Conservation (phyloP, 352 stramenopile species). For the Pythium aquatile region DNA sequence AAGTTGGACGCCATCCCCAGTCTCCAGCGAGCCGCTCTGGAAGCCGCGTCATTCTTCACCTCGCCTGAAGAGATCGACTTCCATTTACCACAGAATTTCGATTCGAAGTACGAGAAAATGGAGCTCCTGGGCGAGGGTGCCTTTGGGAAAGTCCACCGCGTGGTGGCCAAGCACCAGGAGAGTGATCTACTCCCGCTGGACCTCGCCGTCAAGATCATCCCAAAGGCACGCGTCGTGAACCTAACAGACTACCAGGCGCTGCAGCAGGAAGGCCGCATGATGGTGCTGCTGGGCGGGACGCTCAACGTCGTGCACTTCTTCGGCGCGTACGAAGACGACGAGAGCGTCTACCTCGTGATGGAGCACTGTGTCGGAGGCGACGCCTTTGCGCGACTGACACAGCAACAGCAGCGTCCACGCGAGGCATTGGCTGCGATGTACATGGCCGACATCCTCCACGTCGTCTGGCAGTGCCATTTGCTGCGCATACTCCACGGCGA, state of each 20-base stretch:
- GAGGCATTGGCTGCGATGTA: conserved; percentile 56
- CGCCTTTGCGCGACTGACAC: conserved; percentile 36
- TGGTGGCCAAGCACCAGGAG: conserved; percentile 26
- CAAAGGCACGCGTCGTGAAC: conserved; percentile 62
- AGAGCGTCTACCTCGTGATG: conserved; percentile 76
- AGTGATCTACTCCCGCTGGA: conserved; percentile 31
- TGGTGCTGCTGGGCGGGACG: conserved; percentile 71
- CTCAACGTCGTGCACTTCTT: conserved; percentile 85
- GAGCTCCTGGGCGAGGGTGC: conserved; percentile 68
- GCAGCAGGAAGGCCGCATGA: conserved; percentile 72
- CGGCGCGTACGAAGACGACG: conserved; percentile 73
- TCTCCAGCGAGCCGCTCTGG: conserved; percentile 49
- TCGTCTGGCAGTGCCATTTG: conserved; percentile 79
- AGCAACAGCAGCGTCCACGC: conserved; percentile 9
- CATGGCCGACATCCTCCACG: conserved; percentile 77
- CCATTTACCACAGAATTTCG: conserved; percentile 52
- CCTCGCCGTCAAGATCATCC: conserved; percentile 75
- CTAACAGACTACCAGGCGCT: conserved; percentile 60
- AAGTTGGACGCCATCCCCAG: conserved; percentile 38
- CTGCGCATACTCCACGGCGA: conserved; percentile 71
- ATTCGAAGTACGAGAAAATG: conserved; percentile 45
- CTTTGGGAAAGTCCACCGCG: conserved; percentile 65
- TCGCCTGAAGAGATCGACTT: conserved; percentile 65
- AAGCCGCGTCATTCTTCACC: conserved; percentile 65
- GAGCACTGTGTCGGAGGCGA: conserved; percentile 77